phyloP scores from a whole-genome alignment of 495 filamentous ascomycete genomes.

The Letharia lupina region DNA sequence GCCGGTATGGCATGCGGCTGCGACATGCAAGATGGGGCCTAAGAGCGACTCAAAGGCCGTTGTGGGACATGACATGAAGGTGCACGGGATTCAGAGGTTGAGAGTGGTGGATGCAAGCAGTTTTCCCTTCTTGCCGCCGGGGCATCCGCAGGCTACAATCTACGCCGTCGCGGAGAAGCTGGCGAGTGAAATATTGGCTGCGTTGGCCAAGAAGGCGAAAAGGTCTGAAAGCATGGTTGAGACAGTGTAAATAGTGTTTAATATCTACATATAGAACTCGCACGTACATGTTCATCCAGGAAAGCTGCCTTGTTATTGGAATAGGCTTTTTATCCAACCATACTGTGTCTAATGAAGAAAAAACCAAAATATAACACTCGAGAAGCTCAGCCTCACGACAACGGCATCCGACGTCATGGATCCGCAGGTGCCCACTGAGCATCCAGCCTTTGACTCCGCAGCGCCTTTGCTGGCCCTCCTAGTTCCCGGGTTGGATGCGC shows the following conservation, averaged over 20 bases:
- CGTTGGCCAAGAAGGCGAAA: neutral
- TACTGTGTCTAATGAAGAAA: too few relatives aligned
- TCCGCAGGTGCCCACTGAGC: neutral
- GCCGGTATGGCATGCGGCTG: constrained; percentile 47
- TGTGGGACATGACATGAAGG: constrained; percentile 48
- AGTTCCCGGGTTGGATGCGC: too few relatives aligned
- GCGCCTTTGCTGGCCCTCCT: too few relatives aligned
- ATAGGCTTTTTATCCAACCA: too few relatives aligned
- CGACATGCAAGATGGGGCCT: constrained; percentile 52
- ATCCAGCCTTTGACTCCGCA: neutral
- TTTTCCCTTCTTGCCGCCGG: constrained; percentile 50
- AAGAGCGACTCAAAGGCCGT: constrained; percentile 38
- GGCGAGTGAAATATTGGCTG: neutral
- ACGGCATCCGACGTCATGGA: neutral
- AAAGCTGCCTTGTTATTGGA: too few relatives aligned
- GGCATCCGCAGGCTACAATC: constrained; percentile 51
- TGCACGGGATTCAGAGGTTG: constrained; percentile 47
- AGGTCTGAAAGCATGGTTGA: neutral
- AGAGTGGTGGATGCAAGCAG: constrained; percentile 60
- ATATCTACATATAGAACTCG: too few relatives aligned
- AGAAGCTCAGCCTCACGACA: too few relatives aligned
- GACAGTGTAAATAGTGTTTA: too few relatives aligned
- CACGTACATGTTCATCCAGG: too few relatives aligned
- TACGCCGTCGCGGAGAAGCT: neutral
- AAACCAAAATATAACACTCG: too few relatives aligned